A percentile compares a stretch with the other conserved stretches of the same genome.
Evolutionary conservation across 495 filamentous ascomycete species (phyloP).

Genomic region (Gamarada debralockiae): DNA sequence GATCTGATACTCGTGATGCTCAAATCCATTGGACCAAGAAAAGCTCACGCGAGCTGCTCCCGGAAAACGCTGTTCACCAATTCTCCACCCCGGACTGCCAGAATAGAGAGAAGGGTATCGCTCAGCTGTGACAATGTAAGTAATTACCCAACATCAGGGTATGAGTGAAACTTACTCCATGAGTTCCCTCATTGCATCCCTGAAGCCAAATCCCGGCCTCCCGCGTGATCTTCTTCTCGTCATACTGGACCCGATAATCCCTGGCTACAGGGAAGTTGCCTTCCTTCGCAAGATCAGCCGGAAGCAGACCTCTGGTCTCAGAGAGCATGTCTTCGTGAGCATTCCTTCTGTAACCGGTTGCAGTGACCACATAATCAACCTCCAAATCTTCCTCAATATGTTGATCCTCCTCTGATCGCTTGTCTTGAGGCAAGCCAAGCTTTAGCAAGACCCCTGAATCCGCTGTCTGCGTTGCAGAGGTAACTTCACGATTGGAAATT

Average conservation of each 20-base stretch:
- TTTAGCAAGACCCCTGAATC: conserved; percentile 33
- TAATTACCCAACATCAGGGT: not conserved
- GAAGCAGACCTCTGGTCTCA: conserved; percentile 58
- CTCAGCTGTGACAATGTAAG: conserved; percentile 46
- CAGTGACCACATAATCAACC: conserved; percentile 77
- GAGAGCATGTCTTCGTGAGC: conserved; percentile 75
- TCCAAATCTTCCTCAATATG: conserved; percentile 42
- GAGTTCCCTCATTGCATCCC: conserved; percentile 88
- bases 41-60: conserved; percentile 13
- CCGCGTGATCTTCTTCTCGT: conserved; percentile 53
- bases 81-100: conserved; percentile 72
- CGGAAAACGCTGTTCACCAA: conserved; percentile 76
- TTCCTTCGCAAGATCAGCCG: conserved; percentile 26
- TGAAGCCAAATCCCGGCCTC: conserved; percentile 86
- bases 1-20: not conserved
- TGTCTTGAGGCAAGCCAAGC: conserved; percentile 23
- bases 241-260: conserved; percentile 72
- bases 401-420: not conserved
- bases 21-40: too few species aligned
- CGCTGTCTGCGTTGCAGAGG: conserved; percentile 27
- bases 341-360: conserved; percentile 80
- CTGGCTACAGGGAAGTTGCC: conserved; percentile 43
- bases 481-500: conserved; percentile 59
- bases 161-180: conserved; percentile 64
- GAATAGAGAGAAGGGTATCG: conserved; percentile 74